Base-by-base conservation (phyloP, 345 rosid genomes). In the Raphanus sativus region DNA sequence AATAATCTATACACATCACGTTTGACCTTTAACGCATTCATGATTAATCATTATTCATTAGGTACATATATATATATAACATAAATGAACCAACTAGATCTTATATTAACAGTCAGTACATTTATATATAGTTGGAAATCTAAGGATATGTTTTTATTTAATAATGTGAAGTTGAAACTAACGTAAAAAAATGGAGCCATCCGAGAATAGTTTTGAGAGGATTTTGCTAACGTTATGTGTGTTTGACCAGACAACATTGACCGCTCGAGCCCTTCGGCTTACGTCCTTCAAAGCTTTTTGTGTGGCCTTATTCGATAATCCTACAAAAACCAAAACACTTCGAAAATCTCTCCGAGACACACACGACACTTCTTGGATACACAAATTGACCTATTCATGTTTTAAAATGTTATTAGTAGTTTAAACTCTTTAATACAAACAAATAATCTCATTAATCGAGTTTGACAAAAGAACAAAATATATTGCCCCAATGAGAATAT, bases 211-310 rank as follows among this genome's bases (percentile, higher is more conserved):
- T 77, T 72, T 71, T 45, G 30, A 63, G 70, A 77, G 30, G 26
- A 68, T 48, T 65, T 62, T 48, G 70, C 48, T 25, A 77, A 70
- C 70, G 70, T 63, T 36, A 69, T 33, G 45, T 69, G 58, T 70
- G 67, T 65, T 77, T 77, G 81, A 77, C 81, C 81, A 71, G 73
- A 50, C 52, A n/a, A 61, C 64, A 67, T 67, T 78, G 81, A 78
- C 77, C 81, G 45, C 81, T 78, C 81, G 81, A 78, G 81, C 81
- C 77, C 77, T 61, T 78, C 81, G 65, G 77, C 63, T 73, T 66
- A 65, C 81, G 76, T 30, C 65, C 21, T 77, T 33, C 81, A 71
- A 77, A 56, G 81, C 29, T 65, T 66, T 65, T 59, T 65, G 81
- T 21, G 81, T 78, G 77, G 77, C 81, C 56, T 67, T 78, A 72